phyloP scores from a whole-genome alignment of 768 basidiomycete genomes.

The Leucocoprinus birnbaumii region DNA sequence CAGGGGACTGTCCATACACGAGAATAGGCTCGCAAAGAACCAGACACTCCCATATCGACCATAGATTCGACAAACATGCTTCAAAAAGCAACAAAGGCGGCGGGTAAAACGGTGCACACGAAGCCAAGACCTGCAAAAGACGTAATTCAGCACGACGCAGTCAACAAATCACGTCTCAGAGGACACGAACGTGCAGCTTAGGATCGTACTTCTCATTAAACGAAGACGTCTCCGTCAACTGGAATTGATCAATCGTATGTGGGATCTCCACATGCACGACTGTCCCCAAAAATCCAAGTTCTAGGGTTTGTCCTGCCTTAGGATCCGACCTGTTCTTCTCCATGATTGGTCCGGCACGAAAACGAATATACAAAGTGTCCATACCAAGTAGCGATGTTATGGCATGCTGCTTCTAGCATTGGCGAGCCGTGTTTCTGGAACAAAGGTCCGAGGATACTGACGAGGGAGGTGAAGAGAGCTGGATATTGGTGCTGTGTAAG shows the following conservation, averaged over 20 bases:
- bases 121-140: conserved; percentile 60
- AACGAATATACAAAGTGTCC: conserved; percentile 19
- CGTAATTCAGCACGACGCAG: neutral
- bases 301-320: conserved; percentile 57
- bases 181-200: conserved; percentile 5
- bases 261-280: conserved; percentile 76
- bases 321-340: conserved; percentile 77
- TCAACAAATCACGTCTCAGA: too few relatives aligned
- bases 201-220: conserved; percentile 49
- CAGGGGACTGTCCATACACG: conserved; percentile 76
- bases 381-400: conserved; percentile 84
- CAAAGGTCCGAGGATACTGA: conserved; percentile 67
- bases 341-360: conserved; percentile 16
- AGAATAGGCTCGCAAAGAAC: conserved; percentile 89
- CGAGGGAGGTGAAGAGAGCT: conserved; percentile 72
- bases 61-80: conserved; percentile 60
- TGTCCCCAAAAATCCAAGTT: conserved; percentile 82
- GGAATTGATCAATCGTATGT: conserved; percentile 64
- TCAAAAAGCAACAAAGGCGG: conserved; percentile 62
- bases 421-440: conserved; percentile 71
- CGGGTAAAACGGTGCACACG: conserved; percentile 54
- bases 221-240: conserved; percentile 53
- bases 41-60: conserved; percentile 94
- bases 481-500: conserved; percentile 80
- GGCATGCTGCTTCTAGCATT: conserved; percentile 84